Evolutionary conservation across 306 rosid genomes (phyloP), one percentile per base, ranked within the genome.

Genomic region (Calophaca sinica): DNA sequence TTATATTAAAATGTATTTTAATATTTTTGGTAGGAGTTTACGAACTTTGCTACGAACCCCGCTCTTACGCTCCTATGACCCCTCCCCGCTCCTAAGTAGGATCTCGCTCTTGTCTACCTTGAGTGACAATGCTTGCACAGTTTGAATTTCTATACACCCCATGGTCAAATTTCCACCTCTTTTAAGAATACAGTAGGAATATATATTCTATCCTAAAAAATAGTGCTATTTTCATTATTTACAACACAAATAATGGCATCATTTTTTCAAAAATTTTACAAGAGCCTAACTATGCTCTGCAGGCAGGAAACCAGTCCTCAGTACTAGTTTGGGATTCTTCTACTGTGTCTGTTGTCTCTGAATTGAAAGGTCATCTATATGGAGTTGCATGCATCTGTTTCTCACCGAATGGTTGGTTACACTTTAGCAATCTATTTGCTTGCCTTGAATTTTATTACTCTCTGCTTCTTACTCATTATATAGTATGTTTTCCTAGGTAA

Each of bases 381-480:
- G 92, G 92, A 72, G 83, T 86, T 79, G 44, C 84, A 55, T 91
- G 96, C 83, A 86, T 89, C 76, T 82, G 89, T 13, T 86, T 91
- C 80, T 91, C 96, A 46, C 94, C 96, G 7, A 88, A 89, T 71
- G 96, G 94, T 91, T 81, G 82, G 87, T 81, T 62, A 60, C 70
- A 50, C 64, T 57, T 51, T 39, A 57, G 68, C 55, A 28, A 41
- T 36, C 51, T 58, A 63, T 78, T 69, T 62, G 58, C 57, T 52
- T 62, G 41, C 58, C 46, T 78, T 72, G 26, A 71, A 10, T 69
- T 81, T 57, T 60, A 5, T 62, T 71, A 35, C 49, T 53, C 39
- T 11, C 35, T 29, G 57, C 74, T 60, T 70, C 78, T 74, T 83
- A 32, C 63, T 75, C 48, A 58, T 74, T 68, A 61, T 57, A 45